A percentile compares a stretch with the other conserved stretches of the same genome.
Evolutionary conservation across 495 filamentous ascomycete species (phyloP).

Genomic region (Penicillium simplicissimum): DNA sequence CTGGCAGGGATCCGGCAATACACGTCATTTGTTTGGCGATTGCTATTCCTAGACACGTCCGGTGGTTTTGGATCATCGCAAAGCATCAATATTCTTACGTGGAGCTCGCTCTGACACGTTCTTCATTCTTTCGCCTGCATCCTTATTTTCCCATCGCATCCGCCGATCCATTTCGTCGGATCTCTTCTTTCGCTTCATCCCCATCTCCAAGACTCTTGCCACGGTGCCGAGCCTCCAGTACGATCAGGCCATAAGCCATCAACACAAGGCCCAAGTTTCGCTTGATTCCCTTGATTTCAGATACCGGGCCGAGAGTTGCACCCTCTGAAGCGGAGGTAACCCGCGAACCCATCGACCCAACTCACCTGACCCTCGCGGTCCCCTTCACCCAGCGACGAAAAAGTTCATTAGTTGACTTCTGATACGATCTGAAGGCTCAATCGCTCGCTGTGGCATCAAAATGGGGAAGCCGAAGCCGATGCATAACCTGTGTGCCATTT

Average conservation of each 20-base stretch:
- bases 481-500: conserved; percentile 67
- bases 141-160: background rate
- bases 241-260: background rate
- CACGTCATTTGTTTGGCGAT: background rate
- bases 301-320: background rate
- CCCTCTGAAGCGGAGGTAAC: background rate
- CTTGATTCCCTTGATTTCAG: background rate
- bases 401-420: background rate
- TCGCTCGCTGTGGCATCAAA: background rate
- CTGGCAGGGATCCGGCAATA: background rate
- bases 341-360: background rate
- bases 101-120: background rate
- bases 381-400: background rate
- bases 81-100: background rate
- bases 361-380: background rate
- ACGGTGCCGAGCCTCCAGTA: conserved; percentile 8
- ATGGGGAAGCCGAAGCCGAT: conserved; percentile 36
- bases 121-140: conserved; percentile 4
- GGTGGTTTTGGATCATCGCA: background rate
- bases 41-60: background rate
- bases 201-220: conserved; percentile 3
- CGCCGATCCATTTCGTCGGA: background rate
- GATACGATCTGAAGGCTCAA: background rate
- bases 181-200: conserved; percentile 11
- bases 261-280: background rate